Evolutionary conservation across 2,329 filamentous ascomycete species (phyloP), one percentile per base, ranked within the genome.

Genomic region (Triangularia verruculosa): DNA sequence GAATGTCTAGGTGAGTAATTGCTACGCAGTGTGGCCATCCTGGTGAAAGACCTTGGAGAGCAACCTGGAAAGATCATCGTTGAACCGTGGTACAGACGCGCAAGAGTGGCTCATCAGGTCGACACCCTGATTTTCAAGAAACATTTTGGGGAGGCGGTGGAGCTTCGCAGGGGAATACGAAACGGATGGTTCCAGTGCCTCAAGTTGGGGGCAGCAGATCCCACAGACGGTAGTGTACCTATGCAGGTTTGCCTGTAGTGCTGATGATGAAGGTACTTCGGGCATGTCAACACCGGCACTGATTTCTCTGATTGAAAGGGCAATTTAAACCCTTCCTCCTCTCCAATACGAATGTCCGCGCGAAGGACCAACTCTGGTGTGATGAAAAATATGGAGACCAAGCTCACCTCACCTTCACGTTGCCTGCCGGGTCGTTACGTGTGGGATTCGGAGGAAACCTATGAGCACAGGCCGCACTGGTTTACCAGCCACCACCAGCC

Each of bases 61-160:
- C n/a, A n/a, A n/a, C n/a, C n/a, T n/a, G n/a, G 9, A 47, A 47
- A 20, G 39, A 47, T 47, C 39, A 47, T 20, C 39, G n/a, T 8
- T 2, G 39, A 47, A 47, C 39, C n/a, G 32, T 58, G 15, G 56
- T 54, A 54, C 25, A 27, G 15, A 28, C 27, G 12, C 22, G 22
- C 25, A 54, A 54, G 22, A 15, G 39, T 58, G 39, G 22, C 56
- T 58, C 20, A n/a, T n/a, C n/a, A 39, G 17, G 56, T 43, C 13
- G n/a, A 43, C n/a, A 25, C 22, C 28, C 30, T 25, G 20, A 39
- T 25, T 43, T 39, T 25, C 39, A 39, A 47, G 22, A 25, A 58
- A 43, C 12, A 43, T 39, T 58, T 58, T 32, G 25, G n/a, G 56
- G 56, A 58, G 32, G 56, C 56, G 56, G 17, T 58, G 56, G 56